Base-by-base conservation (phyloP, 352 stramenopile genomes). In the Pythium aquatile region DNA sequence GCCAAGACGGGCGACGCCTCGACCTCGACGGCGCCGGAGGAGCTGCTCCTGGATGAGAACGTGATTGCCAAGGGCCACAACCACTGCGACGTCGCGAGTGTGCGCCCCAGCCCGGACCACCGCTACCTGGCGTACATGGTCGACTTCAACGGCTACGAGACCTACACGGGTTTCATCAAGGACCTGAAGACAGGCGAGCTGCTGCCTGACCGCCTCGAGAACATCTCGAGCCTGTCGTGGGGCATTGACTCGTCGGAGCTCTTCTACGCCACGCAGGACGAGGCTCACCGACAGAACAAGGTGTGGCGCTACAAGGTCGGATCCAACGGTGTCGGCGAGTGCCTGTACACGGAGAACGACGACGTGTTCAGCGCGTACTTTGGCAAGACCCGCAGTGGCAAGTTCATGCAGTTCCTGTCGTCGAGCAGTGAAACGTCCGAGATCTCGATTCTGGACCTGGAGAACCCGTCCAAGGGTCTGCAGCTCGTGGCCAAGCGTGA, bases 1-100 rank as follows among this genome's bases (percentile, higher is more conserved):
- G 39, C 73, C 16, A 91, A 88, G 69, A 62, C 63, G 7, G 66
- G 61, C 29, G 65, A 70, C 20, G 51, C 51, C 5, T 28, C 80
- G 68, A 91, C 75, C 40, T 75, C 72, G 30, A 78, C 73, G 17
- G 77, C 79, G 4, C 65, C 82, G 0, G 96, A 99, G 68, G 82
- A 98, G 73, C 71, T 98, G 11, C 69, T 98, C 65, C 85, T 99
- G 42, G 91, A 99, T 76, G 88, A 98, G 63, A 98, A 98, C 59
- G 76, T 81, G 60, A 77, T 98, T 55, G 91, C 94, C 39, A 78
- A 91, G 66, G 83, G 81, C 20, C 88, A 96, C 55, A 84, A 87
- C 51, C 77, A 97, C 74, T 95, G 86, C 65, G 78, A 93, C 42
- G 83, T 98, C 35, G 78, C 85, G 57, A 77, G 71, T 29, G 79